These are phyloP conservation scores for Dioszegia hungarica DNA, from an alignment of 768 basidiomycete genomes.

Conservation along the genomic window DNA sequence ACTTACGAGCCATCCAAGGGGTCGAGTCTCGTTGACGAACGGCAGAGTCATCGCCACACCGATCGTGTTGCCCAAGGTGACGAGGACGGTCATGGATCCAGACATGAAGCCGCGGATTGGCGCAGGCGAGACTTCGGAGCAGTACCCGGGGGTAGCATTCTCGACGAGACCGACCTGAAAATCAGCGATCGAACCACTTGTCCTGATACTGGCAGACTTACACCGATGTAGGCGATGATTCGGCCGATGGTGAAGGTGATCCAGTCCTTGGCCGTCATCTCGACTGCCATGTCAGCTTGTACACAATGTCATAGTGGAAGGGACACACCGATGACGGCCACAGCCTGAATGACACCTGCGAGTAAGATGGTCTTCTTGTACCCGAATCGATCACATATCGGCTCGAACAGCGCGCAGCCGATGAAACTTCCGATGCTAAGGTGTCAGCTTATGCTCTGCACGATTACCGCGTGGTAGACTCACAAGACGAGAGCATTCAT, in stretches of 20 bases:
- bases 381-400: slow-evolving; percentile 12
- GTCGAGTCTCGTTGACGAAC: neutral
- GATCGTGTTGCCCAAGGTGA: slow-evolving; percentile 6
- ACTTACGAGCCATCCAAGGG: slow-evolving; percentile 6
- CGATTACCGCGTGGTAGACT: neutral
- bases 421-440: slow-evolving; percentile 15
- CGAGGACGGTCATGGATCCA: slow-evolving; percentile 5
- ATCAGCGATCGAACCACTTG: slow-evolving; percentile 15
- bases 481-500: slow-evolving; percentile 21
- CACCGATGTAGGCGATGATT: neutral
- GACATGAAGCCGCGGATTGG: slow-evolving; percentile 15
- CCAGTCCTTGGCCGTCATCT: slow-evolving; percentile 16
- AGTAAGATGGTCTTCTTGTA: slow-evolving; percentile 12
- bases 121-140: slow-evolving; percentile 22
- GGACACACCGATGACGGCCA: slow-evolving; percentile 17
- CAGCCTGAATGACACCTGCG: slow-evolving; percentile 9
- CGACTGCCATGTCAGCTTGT: slow-evolving; percentile 4
- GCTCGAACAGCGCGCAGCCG: slow-evolving; percentile 13
- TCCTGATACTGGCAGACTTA: slow-evolving; percentile 4
- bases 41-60: slow-evolving; percentile 2
- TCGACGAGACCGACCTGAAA: slow-evolving; percentile 19
- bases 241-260: slow-evolving; percentile 23
- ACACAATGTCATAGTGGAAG: neutral
- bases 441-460: neutral
- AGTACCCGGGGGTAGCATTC: slow-evolving; percentile 24